Percentiles rank a stretch among this genome's conserved stretches.
phyloP scores from a whole-genome alignment of 2,329 filamentous ascomycete species.

The Aspergillus candidus region DNA sequence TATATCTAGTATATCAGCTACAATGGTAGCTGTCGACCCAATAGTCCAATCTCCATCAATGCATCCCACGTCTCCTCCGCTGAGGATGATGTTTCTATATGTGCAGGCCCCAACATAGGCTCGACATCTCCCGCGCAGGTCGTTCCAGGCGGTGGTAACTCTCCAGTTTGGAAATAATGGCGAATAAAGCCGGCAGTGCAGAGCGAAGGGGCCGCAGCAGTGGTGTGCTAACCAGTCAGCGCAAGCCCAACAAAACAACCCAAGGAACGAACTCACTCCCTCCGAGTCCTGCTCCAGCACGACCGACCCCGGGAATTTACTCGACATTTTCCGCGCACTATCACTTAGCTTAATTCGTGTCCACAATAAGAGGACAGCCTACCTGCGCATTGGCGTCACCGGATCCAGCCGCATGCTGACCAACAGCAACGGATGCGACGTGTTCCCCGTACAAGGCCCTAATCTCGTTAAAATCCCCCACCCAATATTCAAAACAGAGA shows the following conservation, averaged over 20 bases:
- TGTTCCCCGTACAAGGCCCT: constrained; percentile 26
- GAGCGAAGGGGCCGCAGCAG: constrained; percentile 28
- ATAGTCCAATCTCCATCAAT: constrained; percentile 5
- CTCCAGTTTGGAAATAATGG: constrained; percentile 39
- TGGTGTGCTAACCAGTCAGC: constrained; percentile 23
- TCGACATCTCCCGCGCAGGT: constrained; percentile 35
- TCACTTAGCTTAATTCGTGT: constrained; percentile 4
- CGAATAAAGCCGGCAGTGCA: constrained; percentile 34
- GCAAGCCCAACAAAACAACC: neutral
- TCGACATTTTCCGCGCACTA: constrained; percentile 33
- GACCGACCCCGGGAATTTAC: constrained; percentile 38
- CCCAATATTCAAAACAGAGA: neutral
- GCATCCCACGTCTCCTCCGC: constrained; percentile 9
- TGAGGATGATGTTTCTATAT: too few relatives aligned
- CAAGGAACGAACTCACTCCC: constrained; percentile 28
- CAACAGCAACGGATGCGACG: constrained; percentile 51
- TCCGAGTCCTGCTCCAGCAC: constrained; percentile 43
- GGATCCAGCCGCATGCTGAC: constrained; percentile 55
- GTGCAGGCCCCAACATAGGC: constrained; percentile 21
- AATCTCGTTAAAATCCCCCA: neutral
- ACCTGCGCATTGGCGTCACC: constrained; percentile 49
- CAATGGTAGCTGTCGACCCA: too few relatives aligned
- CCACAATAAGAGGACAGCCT: neutral
- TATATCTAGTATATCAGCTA: too few relatives aligned
- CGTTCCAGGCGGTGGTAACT: constrained; percentile 29